Percentiles rank a stretch among this genome's conserved stretches.
These are phyloP conservation scores for Mycena polygramma DNA, from an alignment of 768 basidiomycete species.

Conservation along the genomic window DNA sequence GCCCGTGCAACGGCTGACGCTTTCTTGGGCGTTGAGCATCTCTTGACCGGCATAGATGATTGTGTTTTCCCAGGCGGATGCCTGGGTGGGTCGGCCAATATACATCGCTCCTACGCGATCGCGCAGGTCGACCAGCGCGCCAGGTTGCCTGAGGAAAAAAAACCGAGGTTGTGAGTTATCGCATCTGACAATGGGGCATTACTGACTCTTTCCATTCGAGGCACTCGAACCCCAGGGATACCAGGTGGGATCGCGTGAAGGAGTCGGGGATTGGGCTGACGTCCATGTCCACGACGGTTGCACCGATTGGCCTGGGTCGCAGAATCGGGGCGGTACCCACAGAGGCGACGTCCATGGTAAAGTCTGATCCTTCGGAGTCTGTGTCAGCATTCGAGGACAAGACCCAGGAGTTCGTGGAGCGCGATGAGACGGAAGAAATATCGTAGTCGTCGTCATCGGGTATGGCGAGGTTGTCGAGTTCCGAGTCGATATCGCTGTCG, in stretches of 20 bases:
- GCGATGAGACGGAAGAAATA: too few species aligned
- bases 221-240: background rate
- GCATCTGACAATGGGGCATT: background rate
- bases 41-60: background rate
- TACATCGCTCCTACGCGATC: background rate
- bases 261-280: background rate
- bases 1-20: background rate
- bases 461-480: too few species aligned
- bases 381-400: too few species aligned
- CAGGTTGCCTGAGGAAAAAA: background rate
- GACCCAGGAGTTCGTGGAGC: too few species aligned
- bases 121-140: background rate
- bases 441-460: too few species aligned
- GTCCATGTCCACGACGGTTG: background rate
- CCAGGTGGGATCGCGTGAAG: background rate
- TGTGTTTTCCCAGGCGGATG: background rate
- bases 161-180: background rate
- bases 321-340: too few species aligned
- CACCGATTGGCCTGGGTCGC: too few species aligned
- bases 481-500: too few species aligned
- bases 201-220: background rate
- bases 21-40: background rate
- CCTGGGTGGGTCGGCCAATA: background rate
- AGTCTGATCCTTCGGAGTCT: too few species aligned
- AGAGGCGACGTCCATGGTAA: too few species aligned